phyloP scores from a whole-genome alignment of 352 stramenopile species.

The Globisporangium cystogenes region DNA sequence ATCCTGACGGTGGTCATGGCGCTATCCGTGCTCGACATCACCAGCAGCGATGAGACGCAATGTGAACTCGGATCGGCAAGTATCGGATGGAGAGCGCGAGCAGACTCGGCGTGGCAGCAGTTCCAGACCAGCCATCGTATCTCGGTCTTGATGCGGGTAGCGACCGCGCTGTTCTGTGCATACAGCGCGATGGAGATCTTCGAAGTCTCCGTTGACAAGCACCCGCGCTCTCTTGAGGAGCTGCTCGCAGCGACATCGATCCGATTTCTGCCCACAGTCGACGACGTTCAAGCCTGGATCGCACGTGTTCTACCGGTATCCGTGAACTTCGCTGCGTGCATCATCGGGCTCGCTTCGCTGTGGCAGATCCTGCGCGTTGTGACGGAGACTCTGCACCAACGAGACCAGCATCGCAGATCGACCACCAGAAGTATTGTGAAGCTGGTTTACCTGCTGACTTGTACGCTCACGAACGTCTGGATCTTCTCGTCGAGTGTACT shows the following conservation, averaged over 20 bases:
- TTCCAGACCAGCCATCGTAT: not conserved
- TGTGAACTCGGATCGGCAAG: not conserved
- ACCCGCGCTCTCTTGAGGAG: not conserved
- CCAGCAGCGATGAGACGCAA: not conserved
- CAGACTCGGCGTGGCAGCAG: not conserved
- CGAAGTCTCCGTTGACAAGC: not conserved
- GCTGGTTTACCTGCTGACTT: conserved; percentile 24
- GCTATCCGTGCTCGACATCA: conserved; percentile 24
- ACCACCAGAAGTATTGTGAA: conserved; percentile 1
- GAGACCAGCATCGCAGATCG: too few species aligned
- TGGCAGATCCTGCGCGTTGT: conserved; percentile 24
- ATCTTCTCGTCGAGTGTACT: conserved; percentile 33
- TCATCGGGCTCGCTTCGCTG: conserved; percentile 12
- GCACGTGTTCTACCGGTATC: conserved; percentile 22
- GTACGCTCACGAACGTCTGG: conserved; percentile 17
- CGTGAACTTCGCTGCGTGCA: conserved; percentile 11
- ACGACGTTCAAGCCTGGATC: conserved; percentile 38
- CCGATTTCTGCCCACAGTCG: conserved; percentile 25
- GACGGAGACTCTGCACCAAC: not conserved
- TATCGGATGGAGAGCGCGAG: not conserved
- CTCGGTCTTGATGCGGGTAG: not conserved
- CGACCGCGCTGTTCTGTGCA: not conserved
- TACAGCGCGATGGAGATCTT: not conserved
- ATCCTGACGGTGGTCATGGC: conserved; percentile 69
- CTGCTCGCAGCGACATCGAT: conserved; percentile 21